A percentile compares a stretch with the other conserved stretches of the same genome.
These are phyloP conservation scores for Diaporthe citri DNA, from an alignment of 2,329 filamentous ascomycete genomes.

Conservation along the genomic window DNA sequence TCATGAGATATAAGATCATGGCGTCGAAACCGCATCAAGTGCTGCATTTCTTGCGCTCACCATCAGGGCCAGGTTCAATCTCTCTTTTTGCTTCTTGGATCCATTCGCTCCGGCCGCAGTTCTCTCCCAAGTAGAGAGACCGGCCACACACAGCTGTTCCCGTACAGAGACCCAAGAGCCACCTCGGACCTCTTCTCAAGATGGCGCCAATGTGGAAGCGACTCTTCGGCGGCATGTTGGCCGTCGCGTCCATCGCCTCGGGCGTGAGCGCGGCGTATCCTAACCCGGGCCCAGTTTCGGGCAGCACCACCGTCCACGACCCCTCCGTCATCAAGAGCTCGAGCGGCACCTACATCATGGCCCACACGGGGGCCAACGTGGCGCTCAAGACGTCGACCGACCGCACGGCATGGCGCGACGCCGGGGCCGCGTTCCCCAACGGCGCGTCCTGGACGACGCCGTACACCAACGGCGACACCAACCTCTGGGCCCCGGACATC, in stretches of 20 bases:
- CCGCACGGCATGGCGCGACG: slow-evolving; percentile 2
- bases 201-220: not conserved
- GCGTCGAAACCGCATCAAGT: not conserved
- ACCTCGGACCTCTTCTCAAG: not conserved
- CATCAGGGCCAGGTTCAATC: not conserved
- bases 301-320: slow-evolving; percentile 12
- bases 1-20: not conserved
- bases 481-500: slow-evolving; percentile 19
- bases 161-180: not conserved
- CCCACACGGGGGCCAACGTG: slow-evolving; percentile 3
- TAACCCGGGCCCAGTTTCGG: slow-evolving; percentile 3
- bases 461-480: not conserved
- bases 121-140: not conserved
- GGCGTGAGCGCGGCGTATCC: not conserved
- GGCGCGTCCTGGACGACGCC: slow-evolving; percentile 9
- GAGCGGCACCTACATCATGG: not conserved
- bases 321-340: not conserved
- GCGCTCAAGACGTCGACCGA: slow-evolving; percentile 4
- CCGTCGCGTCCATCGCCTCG: not conserved
- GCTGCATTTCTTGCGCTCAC: too few relatives aligned
- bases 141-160: not conserved
- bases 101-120: too few relatives aligned
- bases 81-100: not conserved
- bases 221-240: not conserved
- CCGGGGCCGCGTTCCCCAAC: slow-evolving; percentile 17